These are phyloP conservation scores for Calonectria leucothoes DNA, from an alignment of 2,329 filamentous ascomycete genomes.

Conservation along the genomic window DNA sequence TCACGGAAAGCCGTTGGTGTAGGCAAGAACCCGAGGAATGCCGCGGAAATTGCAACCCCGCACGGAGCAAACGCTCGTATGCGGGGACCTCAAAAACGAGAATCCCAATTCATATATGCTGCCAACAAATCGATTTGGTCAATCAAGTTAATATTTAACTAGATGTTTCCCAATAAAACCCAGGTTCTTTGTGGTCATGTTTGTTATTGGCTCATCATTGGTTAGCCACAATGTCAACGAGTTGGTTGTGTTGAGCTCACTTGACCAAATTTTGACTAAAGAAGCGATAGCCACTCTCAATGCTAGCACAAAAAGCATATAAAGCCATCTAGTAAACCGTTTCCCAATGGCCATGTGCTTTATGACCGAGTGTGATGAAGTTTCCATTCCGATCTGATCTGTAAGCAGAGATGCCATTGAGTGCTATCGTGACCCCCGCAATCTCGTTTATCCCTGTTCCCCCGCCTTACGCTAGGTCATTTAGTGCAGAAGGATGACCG, in stretches of 20 bases:
- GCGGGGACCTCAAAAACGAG: not conserved
- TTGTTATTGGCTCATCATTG: not conserved
- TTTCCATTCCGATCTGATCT: not conserved
- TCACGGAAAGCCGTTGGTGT: not conserved
- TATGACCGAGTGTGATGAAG: not conserved
- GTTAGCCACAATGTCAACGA: not conserved
- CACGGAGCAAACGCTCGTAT: not conserved
- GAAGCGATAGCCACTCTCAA: not conserved
- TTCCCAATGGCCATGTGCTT: not conserved
- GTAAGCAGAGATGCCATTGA: not conserved
- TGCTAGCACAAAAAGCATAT: not conserved
- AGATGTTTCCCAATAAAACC: fast-evolving
- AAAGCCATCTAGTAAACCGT: not conserved
- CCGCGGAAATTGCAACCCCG: not conserved
- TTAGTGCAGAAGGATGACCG: not conserved
- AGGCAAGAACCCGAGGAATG: not conserved
- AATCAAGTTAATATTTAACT: not conserved
- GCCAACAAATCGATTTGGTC: not conserved
- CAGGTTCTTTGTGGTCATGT: too few species aligned
- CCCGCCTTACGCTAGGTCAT: not conserved
- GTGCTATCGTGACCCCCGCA: not conserved
- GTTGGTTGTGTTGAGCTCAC: not conserved
- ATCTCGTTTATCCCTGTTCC: not conserved
- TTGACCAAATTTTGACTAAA: not conserved
- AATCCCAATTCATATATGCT: not conserved